Evolutionary conservation across 768 basidiomycete species (phyloP), one percentile per base, ranked within the genome.

Genomic region (Terana coerulea): DNA sequence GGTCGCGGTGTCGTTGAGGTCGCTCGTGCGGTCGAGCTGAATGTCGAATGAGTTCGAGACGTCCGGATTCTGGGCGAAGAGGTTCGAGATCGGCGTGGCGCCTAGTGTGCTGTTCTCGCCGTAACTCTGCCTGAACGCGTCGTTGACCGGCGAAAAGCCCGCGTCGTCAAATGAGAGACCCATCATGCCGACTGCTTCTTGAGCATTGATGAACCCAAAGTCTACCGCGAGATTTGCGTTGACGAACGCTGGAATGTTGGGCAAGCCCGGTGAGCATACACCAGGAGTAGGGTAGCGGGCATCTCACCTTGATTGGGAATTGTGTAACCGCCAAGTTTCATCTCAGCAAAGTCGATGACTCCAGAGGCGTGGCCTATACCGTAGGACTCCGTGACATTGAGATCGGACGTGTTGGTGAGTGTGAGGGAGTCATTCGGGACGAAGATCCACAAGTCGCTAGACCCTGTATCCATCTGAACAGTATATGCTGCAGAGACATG

Each of bases 101-200:
- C 59, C 65, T 21, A 59, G 33, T 3, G 57, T 58, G n/a, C 47
- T 51, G 25, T 55, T 51, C 9, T n/a, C 12, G 12, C 60, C 59
- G 58, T 33, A 54, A 5, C 35, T 42, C 1, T 41, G 6, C 15
- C 28, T 15, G 19, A 62, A 31, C 17, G 42, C 52, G 15, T 11
- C 30, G 33, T 54, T 54, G 48, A 54, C 34, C 21, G 48, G 26
- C 15, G 22, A 39, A 26, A 90, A 84, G 52, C 92, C 79, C 26
- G 67, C 74, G 5, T 78, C 76, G 44, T 82, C 82, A 60, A 90
- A 90, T 28, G 90, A 86, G 17, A 91, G 75, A 19, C 91, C 89
- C 34, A 83, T 62, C 58, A 93, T 79, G 12, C 90, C 91, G n/a
- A 31, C 25, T 8, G 29, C 36, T 9, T 28, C 47, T 17, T 43